Evolutionary conservation across 192 early-diverging fungal species (phyloP), one percentile per base, ranked within the genome.

Genomic region (Phycomyces blakesleeanus): DNA sequence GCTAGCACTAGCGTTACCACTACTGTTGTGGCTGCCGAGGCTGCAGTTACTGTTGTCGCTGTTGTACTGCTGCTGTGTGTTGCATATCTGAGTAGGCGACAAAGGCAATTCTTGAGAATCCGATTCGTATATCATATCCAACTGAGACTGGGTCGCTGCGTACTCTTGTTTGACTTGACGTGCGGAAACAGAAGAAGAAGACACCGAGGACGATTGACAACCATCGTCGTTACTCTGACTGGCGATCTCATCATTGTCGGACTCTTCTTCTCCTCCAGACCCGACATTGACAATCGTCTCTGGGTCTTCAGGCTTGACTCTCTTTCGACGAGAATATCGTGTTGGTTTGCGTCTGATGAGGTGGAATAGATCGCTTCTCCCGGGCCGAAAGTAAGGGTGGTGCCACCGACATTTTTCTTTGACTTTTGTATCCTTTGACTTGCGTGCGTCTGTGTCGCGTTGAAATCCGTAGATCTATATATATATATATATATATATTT

Each of bases 381-480:
- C 67, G 25, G 67, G 77, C n/a, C 63, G 67, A 57, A 79, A 79
- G 47, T 70, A 73, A 11, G 71, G 67, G 56, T 79, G 77, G 18
- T 75, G 76, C 68, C 75, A 79, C 58, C 75, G 57, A 54, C 77
- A 79, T 6, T 71, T 62, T 37, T 79, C 71, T 41, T 76, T 76
- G 25, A 69, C 72, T 38, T 73, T 75, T 24, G 58, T 66, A 56
- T 76, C 74, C 64, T 79, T 79, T 37, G 67, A 71, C 71, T 79
- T 79, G 38, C 77, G 56, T 9, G 77, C 77, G 63, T 79, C 77
- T 16, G 77, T 76, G 53, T 76, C 77, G 54, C 77, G 62, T 63
- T 79, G 71, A 38, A 79, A 79, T 38, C 77, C 77, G 55, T 79
- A 79, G 5, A 79, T 79, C 77, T 78, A 20, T 61, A 34, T 21